Evolutionary conservation across 768 basidiomycete genomes (phyloP).

Genomic region (Russula sp.): DNA sequence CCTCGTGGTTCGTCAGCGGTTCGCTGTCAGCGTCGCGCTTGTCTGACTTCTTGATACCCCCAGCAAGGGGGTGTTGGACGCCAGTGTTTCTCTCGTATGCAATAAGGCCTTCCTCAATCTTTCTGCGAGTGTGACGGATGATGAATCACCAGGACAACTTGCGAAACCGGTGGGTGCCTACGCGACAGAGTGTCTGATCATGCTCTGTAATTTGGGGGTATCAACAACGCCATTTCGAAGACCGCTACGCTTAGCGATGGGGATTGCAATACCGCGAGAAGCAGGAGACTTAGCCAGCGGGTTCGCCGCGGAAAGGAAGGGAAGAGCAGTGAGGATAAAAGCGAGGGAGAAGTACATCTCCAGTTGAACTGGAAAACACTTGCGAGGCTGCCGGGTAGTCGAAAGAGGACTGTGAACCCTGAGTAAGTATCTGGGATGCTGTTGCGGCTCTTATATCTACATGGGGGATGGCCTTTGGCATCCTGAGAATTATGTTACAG

Average conservation of each 20-base stretch:
- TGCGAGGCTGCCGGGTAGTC: not conserved
- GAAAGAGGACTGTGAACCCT: too few species aligned
- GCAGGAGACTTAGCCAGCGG: not conserved
- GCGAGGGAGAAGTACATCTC: conserved; percentile 1
- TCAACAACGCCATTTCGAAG: conserved; percentile 1
- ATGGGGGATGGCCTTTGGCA: not conserved
- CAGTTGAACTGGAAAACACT: not conserved
- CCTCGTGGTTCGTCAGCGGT: conserved; percentile 7
- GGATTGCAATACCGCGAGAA: not conserved
- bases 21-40: conserved; percentile 4
- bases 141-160: not conserved
- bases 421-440: not conserved
- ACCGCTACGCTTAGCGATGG: conserved; percentile 2
- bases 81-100: conserved; percentile 21
- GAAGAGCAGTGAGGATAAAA: conserved; percentile 8
- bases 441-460: not conserved
- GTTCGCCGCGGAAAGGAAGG: conserved; percentile 5
- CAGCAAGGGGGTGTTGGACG: conserved; percentile 6
- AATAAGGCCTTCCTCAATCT: conserved; percentile 13
- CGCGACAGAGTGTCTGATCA: not conserved
- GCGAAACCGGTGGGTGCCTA: not conserved
- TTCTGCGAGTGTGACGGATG: conserved; percentile 4
- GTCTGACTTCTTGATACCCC: not conserved
- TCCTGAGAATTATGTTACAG: not conserved
- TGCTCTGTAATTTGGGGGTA: not conserved